Conservation (phyloP, 2,329 filamentous ascomycete genomes). For the Cladosporium sp. region DNA sequence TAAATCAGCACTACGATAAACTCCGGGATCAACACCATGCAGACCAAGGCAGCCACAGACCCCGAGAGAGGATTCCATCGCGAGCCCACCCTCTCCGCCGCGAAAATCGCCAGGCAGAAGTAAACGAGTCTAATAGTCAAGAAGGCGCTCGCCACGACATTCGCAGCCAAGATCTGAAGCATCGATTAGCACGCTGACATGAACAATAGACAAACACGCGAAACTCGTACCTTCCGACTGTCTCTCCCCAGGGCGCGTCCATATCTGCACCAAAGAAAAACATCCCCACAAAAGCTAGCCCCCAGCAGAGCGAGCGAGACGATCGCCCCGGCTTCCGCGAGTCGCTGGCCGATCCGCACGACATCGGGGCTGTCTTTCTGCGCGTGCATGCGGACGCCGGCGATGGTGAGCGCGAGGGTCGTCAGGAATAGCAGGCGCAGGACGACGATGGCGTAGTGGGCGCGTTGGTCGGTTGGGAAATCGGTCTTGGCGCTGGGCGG, state of each 20-base stretch:
- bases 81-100: neutral
- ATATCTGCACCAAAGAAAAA: neutral
- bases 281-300: neutral
- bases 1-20: neutral
- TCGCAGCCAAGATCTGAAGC: neutral
- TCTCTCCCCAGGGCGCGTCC: neutral
- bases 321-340: neutral
- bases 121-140: neutral
- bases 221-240: neutral
- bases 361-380: neutral
- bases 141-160: neutral
- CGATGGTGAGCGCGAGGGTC: neutral
- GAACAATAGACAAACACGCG: neutral
- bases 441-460: conserved; percentile 3
- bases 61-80: neutral
- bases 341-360: neutral
- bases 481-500: neutral
- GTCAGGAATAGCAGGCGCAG: neutral
- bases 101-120: conserved; percentile 2
- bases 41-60: neutral
- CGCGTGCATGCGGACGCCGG: conserved; percentile 4
- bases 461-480: neutral
- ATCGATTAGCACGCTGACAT: neutral
- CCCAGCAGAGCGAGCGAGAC: neutral
- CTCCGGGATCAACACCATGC: conserved; percentile 2